phyloP scores from a whole-genome alignment of 495 filamentous ascomycete genomes.

The Margaritispora aquatica region DNA sequence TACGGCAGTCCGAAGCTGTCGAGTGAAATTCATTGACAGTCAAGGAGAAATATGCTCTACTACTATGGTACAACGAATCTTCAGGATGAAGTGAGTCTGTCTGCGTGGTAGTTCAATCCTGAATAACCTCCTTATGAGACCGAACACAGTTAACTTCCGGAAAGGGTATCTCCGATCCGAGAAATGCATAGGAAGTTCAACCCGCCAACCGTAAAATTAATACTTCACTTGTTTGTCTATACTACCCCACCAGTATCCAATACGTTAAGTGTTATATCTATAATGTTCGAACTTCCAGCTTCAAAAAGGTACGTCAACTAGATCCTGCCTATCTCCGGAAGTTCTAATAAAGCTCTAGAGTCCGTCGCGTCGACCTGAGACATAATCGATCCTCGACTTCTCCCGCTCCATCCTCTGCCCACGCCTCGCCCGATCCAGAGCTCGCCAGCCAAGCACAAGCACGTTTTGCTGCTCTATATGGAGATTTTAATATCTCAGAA shows the following conservation, averaged over 20 bases:
- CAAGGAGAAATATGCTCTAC: too few relatives aligned
- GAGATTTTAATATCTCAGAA: background rate
- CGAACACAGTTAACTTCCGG: background rate
- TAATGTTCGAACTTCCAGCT: conserved; percentile 45
- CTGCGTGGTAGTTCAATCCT: background rate
- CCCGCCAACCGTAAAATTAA: background rate
- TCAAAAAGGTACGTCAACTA: conserved; percentile 40
- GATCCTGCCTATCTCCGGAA: background rate
- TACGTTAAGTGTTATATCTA: background rate
- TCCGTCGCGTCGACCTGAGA: conserved; percentile 44
- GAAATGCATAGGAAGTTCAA: background rate
- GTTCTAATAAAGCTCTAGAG: conserved; percentile 25
- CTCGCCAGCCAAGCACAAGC: conserved; percentile 33
- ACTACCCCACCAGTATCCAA: background rate
- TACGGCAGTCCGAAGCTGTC: background rate
- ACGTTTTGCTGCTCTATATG: conserved; percentile 30
- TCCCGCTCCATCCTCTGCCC: conserved; percentile 16
- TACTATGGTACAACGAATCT: too few relatives aligned
- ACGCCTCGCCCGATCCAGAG: conserved; percentile 14
- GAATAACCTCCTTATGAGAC: background rate
- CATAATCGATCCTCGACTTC: conserved; percentile 21
- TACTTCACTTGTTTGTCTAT: too few relatives aligned
- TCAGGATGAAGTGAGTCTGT: too few relatives aligned
- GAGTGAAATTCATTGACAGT: background rate
- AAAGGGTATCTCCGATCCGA: background rate